A percentile compares a stretch with the other conserved stretches of the same genome.
Evolutionary conservation across 202 grass and related monocot genomes (phyloP).

Genomic region (Eragrostis tef): DNA sequence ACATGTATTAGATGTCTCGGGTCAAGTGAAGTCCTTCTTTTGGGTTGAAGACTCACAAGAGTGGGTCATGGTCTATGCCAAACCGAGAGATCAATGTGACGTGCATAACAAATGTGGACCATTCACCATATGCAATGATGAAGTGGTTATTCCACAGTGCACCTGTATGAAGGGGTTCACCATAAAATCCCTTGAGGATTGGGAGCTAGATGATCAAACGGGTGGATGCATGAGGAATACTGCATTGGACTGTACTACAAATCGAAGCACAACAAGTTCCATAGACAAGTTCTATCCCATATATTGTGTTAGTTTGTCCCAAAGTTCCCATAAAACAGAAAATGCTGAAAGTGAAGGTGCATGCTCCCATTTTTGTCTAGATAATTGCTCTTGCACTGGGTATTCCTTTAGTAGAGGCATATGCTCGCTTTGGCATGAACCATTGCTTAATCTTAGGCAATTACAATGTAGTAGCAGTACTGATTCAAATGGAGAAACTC

Average conservation of each 20-base stretch:
- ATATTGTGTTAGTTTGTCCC: not conserved
- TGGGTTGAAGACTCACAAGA: not conserved
- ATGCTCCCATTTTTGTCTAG: not conserved
- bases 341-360: not conserved
- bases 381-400: conserved; percentile 13
- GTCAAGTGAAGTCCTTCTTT: not conserved
- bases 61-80: not conserved
- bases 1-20: not conserved
- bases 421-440: conserved; percentile 2
- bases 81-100: conserved; percentile 4
- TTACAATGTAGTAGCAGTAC: not conserved
- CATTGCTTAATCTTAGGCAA: not conserved
- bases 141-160: not conserved
- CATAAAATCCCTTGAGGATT: not conserved
- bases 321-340: not conserved
- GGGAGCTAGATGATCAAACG: not conserved
- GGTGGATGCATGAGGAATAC: conserved; percentile 5
- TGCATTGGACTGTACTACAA: not conserved
- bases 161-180: conserved; percentile 13
- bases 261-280: not conserved
- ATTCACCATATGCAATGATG: not conserved
- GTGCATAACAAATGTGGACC: not conserved
- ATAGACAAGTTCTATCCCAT: not conserved
- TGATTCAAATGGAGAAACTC: not conserved
- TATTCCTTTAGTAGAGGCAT: not conserved